Conservation (phyloP, 1,284 basidiomycete genomes). For the Ceratobasidium sp. region DNA sequence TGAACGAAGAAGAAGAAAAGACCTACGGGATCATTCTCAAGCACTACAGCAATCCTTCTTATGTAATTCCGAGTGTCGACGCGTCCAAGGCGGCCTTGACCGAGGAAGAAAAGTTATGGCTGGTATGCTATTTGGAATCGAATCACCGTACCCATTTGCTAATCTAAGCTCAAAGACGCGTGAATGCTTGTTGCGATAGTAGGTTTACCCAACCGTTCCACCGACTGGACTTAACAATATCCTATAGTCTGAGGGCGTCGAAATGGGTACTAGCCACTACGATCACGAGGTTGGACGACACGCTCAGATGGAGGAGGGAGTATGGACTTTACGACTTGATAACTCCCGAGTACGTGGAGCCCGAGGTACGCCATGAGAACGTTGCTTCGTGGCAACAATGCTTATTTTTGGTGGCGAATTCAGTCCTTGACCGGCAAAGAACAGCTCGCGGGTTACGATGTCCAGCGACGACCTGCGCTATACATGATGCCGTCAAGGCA, state of each 20-base stretch:
- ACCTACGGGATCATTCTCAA: constrained; percentile 63
- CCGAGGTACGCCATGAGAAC: constrained; percentile 59
- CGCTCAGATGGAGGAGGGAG: constrained; percentile 75
- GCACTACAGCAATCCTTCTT: constrained; percentile 62
- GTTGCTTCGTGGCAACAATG: neutral
- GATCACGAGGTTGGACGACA: constrained; percentile 68
- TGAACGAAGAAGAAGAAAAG: constrained; percentile 58
- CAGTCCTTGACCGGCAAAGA: constrained; percentile 76
- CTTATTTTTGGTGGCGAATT: neutral
- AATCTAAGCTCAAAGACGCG: constrained; percentile 53
- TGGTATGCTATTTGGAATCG: constrained; percentile 54
- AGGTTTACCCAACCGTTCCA: constrained; percentile 5
- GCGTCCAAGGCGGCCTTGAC: constrained; percentile 57
- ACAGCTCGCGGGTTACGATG: constrained; percentile 78
- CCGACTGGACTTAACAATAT: neutral
- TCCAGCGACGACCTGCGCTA: constrained; percentile 66
- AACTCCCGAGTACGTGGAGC: constrained; percentile 66
- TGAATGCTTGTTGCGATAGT: constrained; percentile 71
- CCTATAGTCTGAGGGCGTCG: constrained; percentile 66
- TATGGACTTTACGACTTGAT: constrained; percentile 68
- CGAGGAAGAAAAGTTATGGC: constrained; percentile 77
- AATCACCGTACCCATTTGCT: neutral
- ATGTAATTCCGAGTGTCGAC: constrained; percentile 57
- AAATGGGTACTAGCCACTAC: constrained; percentile 67
- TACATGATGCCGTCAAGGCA: constrained; percentile 85